Conservation (phyloP, 441 rosid species). For the Erodium texanum region DNA sequence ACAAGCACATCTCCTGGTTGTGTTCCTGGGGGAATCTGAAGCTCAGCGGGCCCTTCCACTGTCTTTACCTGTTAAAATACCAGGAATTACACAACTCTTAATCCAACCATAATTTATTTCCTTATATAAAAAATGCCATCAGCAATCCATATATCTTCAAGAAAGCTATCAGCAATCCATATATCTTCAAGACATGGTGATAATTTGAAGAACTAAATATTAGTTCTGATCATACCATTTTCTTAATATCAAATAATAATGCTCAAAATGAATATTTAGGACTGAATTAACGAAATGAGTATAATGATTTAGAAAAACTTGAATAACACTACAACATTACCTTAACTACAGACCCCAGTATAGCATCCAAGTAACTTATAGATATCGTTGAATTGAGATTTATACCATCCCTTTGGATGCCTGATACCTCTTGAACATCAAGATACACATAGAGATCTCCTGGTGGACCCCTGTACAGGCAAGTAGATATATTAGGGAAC, state of each 20-base stretch:
- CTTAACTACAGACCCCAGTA: conserved; percentile 65
- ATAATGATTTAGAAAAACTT: background rate
- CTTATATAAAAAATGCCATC: background rate
- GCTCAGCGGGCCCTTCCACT: conserved; percentile 64
- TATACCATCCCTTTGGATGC: conserved; percentile 89
- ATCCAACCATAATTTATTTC: background rate
- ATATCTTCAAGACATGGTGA: background rate
- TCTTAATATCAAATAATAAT: background rate
- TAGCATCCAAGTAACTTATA: conserved; percentile 78
- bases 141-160: background rate
- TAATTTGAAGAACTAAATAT: background rate
- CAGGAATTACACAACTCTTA: conserved; percentile 5
- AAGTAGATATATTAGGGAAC: conserved; percentile 14
- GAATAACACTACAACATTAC: conserved; percentile 26
- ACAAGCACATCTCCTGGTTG: conserved; percentile 90
- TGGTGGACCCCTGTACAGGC: conserved; percentile 62
- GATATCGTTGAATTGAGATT: conserved; percentile 68
- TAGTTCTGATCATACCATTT: background rate
- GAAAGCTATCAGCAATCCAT: background rate
- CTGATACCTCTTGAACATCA: conserved; percentile 61
- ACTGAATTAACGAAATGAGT: background rate
- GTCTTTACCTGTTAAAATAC: conserved; percentile 65
- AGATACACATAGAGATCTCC: conserved; percentile 91
- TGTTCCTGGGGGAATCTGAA: conserved; percentile 77
- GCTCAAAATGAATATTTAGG: background rate